Conservation (phyloP, 768 basidiomycete genomes). For the Rhodotorula babjevae region DNA sequence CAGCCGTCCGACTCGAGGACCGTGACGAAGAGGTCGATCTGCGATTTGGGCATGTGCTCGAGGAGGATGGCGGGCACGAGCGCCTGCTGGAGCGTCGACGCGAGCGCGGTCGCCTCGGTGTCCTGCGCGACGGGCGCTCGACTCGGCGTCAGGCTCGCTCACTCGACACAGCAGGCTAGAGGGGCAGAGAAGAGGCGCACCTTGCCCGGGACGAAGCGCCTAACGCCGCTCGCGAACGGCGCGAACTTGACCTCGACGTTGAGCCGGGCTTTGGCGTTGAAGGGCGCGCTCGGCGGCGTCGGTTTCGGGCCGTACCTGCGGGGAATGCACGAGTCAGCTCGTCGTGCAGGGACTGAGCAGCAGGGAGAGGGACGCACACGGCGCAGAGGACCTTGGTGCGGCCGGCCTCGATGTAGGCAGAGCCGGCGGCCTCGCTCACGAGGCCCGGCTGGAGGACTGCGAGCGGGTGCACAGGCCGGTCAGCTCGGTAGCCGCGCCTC, state of each 20-base stretch:
- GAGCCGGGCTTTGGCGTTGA: slow-evolving; percentile 66
- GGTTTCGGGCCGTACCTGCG: slow-evolving; percentile 61
- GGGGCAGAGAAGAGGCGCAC: slow-evolving; percentile 54
- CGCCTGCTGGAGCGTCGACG: slow-evolving; percentile 77
- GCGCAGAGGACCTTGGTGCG: slow-evolving; percentile 91
- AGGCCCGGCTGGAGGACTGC: slow-evolving; percentile 83
- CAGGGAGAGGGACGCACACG: slow-evolving; percentile 72
- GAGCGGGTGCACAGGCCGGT: slow-evolving; percentile 11
- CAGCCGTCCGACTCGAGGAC: slow-evolving; percentile 90
- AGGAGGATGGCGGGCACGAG: slow-evolving; percentile 76
- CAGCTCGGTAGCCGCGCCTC: too few relatives aligned
- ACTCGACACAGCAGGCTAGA: too few relatives aligned
- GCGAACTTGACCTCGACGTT: slow-evolving; percentile 97
- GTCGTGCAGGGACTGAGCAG: slow-evolving; percentile 41
- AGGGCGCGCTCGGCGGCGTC: slow-evolving; percentile 47
- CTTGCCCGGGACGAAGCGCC: slow-evolving; percentile 71
- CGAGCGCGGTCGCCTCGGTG: slow-evolving; percentile 82
- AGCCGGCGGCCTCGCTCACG: slow-evolving; percentile 89
- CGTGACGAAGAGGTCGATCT: slow-evolving; percentile 83
- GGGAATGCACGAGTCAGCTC: background rate
- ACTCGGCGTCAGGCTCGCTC: background rate
- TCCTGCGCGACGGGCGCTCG: slow-evolving; percentile 57
- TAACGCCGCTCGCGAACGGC: slow-evolving; percentile 75
- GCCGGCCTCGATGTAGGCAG: slow-evolving; percentile 91
- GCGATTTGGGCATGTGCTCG: slow-evolving; percentile 87